Percentiles rank a stretch among this genome's conserved stretches.
These are phyloP conservation scores for Russula sp. DNA, from an alignment of 768 basidiomycete species.

Conservation along the genomic window DNA sequence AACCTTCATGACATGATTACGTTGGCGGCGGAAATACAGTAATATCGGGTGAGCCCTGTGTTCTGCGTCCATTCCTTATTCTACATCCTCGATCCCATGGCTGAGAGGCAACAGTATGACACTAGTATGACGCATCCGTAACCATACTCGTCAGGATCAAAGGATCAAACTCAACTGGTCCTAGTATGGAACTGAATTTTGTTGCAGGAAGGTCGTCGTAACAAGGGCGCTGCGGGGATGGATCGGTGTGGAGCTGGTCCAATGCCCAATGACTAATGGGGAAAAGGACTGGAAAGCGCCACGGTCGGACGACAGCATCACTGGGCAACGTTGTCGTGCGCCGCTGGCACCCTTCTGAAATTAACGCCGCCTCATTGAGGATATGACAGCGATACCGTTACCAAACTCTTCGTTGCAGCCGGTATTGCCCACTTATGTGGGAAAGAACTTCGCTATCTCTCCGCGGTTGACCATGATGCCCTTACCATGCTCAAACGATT, in stretches of 20 bases:
- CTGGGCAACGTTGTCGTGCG: constrained; percentile 25
- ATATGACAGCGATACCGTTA: constrained; percentile 29
- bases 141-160: no score
- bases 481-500: no score
- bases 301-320: constrained; percentile 25
- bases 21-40: background rate
- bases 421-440: background rate
- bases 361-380: constrained; percentile 51
- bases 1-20: background rate
- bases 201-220: background rate
- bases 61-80: constrained; percentile 43
- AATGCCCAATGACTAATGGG: constrained; percentile 43
- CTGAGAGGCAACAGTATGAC: no score
- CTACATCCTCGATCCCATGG: constrained; percentile 33
- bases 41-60: background rate
- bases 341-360: background rate
- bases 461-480: no score
- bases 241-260: background rate
- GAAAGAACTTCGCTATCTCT: no score
- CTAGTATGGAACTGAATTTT: background rate
- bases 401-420: background rate
- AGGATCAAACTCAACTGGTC: no score
- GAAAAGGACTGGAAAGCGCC: no score
- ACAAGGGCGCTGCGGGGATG: background rate
- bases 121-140: no score